phyloP scores from a whole-genome alignment of 2,329 filamentous ascomycete genomes.

The Cladosporium austrohemisphaericum region DNA sequence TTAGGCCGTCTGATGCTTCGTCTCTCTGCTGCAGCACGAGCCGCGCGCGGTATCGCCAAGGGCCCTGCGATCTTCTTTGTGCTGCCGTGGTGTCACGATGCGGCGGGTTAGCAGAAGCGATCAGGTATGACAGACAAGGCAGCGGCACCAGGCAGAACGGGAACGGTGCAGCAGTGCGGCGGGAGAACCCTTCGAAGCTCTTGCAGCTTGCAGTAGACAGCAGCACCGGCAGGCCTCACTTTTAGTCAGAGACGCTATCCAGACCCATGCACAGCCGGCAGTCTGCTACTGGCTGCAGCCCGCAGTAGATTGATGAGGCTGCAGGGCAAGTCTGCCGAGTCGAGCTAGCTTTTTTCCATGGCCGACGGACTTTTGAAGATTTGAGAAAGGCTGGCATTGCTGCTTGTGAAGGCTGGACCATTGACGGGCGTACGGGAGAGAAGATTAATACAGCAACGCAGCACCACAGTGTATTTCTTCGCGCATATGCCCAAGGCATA shows the following conservation, averaged over 20 bases:
- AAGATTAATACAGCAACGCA: background rate
- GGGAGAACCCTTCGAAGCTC: background rate
- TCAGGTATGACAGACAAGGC: background rate
- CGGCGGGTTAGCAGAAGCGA: background rate
- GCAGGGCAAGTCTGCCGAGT: background rate
- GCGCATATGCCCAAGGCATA: constrained; percentile 2
- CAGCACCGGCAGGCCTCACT: too few species aligned
- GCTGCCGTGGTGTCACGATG: constrained; percentile 10
- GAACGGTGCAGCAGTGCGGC: constrained; percentile 1
- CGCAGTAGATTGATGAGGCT: too few species aligned
- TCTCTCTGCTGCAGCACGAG: constrained; percentile 13
- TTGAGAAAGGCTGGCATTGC: constrained; percentile 4
- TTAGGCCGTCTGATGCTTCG: background rate
- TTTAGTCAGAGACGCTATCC: too few species aligned
- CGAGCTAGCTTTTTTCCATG: constrained; percentile 7
- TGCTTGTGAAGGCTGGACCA: constrained; percentile 12
- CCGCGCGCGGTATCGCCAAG: constrained; percentile 9
- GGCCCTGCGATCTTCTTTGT: constrained; percentile 8
- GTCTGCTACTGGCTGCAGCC: too few species aligned
- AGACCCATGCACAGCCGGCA: too few species aligned
- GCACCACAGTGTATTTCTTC: background rate
- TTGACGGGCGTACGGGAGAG: constrained; percentile 4
- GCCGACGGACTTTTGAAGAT: background rate
- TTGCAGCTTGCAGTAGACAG: too few species aligned
- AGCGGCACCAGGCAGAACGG: constrained; percentile 1